Percentiles rank a stretch among this genome's conserved stretches.
Conservation (phyloP, 805 yeast species). For the Priceomyces fermenticarens region DNA sequence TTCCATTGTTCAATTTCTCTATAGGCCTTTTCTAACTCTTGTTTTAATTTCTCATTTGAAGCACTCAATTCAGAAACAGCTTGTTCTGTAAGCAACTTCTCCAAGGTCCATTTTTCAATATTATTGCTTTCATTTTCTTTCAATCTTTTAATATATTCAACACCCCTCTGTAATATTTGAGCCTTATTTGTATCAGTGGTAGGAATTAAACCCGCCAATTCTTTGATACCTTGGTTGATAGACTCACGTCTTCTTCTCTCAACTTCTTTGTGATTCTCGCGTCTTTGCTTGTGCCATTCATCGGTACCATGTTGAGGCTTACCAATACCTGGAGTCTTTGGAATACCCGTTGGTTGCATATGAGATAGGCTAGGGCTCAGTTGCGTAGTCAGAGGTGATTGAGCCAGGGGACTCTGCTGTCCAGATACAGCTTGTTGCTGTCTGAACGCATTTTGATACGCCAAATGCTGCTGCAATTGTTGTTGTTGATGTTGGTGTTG, state of each 20-base stretch:
- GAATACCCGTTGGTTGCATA: conserved; percentile 35
- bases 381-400: conserved; percentile 10
- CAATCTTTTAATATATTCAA: conserved; percentile 83
- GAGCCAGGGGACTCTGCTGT: conserved; percentile 11
- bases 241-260: conserved; percentile 89
- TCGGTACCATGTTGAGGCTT: conserved; percentile 74
- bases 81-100: conserved; percentile 88
- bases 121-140: conserved; percentile 87
- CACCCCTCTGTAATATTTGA: conserved; percentile 82
- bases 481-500: conserved; percentile 20
- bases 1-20: conserved; percentile 88
- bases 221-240: conserved; percentile 83
- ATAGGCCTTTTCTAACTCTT: conserved; percentile 87
- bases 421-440: conserved; percentile 19
- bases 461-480: conserved; percentile 14
- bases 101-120: conserved; percentile 93
- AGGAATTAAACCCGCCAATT: conserved; percentile 74
- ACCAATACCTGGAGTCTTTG: conserved; percentile 10
- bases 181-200: conserved; percentile 87
- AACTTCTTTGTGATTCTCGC: conserved; percentile 92
- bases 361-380: conserved; percentile 13
- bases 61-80: conserved; percentile 81
- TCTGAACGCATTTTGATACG: conserved; percentile 11
- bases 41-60: conserved; percentile 82
- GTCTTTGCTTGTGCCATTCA: conserved; percentile 80